A percentile compares a stretch with the other conserved stretches of the same genome.
Evolutionary conservation across 768 basidiomycete genomes (phyloP).

Genomic region (Tylopilus sp.): DNA sequence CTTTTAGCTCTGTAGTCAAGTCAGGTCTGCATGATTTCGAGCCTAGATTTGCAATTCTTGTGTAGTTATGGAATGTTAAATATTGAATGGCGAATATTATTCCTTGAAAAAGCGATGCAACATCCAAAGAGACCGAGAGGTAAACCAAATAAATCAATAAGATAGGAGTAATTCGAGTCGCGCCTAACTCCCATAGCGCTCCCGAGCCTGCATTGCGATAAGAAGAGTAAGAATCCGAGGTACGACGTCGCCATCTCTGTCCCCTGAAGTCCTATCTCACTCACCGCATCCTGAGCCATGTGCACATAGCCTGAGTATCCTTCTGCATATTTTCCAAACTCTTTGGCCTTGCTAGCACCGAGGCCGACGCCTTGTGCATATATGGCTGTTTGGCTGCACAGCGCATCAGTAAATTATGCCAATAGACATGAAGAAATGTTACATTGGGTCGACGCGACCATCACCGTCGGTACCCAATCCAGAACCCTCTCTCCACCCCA

Average conservation of each 20-base stretch:
- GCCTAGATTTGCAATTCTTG: neutral
- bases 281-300: slow-evolving; percentile 70
- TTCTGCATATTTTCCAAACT: slow-evolving; percentile 67
- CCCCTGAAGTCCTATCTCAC: slow-evolving; percentile 22
- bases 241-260: slow-evolving; percentile 18
- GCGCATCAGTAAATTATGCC: slow-evolving; percentile 8
- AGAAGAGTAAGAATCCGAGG: slow-evolving; percentile 24
- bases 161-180: slow-evolving; percentile 10
- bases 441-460: slow-evolving; percentile 88
- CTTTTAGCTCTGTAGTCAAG: slow-evolving; percentile 21
- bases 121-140: slow-evolving; percentile 9
- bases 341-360: slow-evolving; percentile 90
- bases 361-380: slow-evolving; percentile 87
- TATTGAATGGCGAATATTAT: slow-evolving; percentile 14
- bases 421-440: slow-evolving; percentile 15
- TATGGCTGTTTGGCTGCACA: slow-evolving; percentile 68
- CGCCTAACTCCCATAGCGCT: slow-evolving; percentile 32
- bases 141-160: slow-evolving; percentile 16
- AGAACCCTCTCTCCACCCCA: slow-evolving; percentile 94
- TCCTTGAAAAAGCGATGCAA: slow-evolving; percentile 11
- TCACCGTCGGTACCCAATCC: slow-evolving; percentile 82
- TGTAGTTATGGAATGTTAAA: neutral
- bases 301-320: slow-evolving; percentile 68
- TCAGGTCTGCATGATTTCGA: neutral
- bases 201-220: slow-evolving; percentile 31